Base-by-base conservation (phyloP, 2,329 filamentous ascomycete genomes). In the Penicillium freii region DNA sequence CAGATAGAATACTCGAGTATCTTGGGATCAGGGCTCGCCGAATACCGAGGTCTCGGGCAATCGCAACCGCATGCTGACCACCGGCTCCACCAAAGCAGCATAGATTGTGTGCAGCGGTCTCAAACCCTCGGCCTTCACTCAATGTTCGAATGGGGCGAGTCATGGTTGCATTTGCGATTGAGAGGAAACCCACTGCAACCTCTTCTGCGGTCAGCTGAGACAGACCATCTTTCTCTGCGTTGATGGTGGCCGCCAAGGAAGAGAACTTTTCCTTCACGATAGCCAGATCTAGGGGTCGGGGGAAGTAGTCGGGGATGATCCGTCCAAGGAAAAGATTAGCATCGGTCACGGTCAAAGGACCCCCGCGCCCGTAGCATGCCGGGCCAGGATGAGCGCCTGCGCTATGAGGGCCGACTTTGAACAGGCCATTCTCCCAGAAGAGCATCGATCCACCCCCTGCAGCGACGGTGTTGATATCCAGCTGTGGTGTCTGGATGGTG, bases 381-480 rank as follows among this genome's bases (percentile, higher is more conserved):
- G 92, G 92, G 0, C 92, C 92, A 0, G 92, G 92, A 69, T 96
- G 91, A 2, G 92, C 92, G 19, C 90, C 89, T 0, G 92, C 92
- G 4, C 90, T 94, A 69, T 96, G 91, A 0, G 92, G 92, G 0
- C 92, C 92, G 9, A 96, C 92, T 0, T 92, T 90, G 66, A 96
- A 96, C 0, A 96, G 79, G 0, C 92, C 91, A 63, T 96, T 95
- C 59, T 84, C 85, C 82, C 91, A 96, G 75, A 94, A 95, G 4
- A 97, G 80, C 19, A 76, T 76, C 1, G 75, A 77, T n/a, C 76
- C 76, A 59, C 92, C 92, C 47, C 92, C 92, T 3, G 92, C 92
- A 3, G 92, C 92, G 0, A 96, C 92, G 0, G 92, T 96, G 72
- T 96, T 96, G 76, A 96, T 96, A 68, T 96, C 91, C 0, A 96